Evolutionary conservation across 225 moss, liverwort and hornwort genomes (phyloP).

Genomic region (Sphagnum tenellum): DNA sequence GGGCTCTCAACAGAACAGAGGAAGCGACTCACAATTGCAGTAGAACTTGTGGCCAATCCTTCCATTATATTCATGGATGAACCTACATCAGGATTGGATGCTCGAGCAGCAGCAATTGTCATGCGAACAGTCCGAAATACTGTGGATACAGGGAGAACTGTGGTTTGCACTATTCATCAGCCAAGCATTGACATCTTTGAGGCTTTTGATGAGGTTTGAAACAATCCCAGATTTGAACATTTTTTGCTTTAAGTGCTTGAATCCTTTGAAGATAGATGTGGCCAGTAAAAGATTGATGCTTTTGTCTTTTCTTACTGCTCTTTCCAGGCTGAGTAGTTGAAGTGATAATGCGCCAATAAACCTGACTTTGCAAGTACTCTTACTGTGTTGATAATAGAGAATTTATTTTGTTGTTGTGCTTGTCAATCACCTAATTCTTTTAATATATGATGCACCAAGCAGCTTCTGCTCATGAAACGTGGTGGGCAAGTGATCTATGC

Average conservation of each 20-base stretch:
- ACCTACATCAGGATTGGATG: constrained; percentile 92
- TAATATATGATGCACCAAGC: constrained; percentile 1
- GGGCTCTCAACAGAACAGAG: constrained; percentile 94
- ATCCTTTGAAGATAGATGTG: too few relatives aligned
- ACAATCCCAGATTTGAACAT: too few relatives aligned
- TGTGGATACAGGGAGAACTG: constrained; percentile 91
- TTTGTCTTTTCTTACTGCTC: too few relatives aligned
- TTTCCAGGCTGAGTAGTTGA: too few relatives aligned
- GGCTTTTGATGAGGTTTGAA: constrained; percentile 81
- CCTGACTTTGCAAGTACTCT: too few relatives aligned
- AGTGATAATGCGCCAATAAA: too few relatives aligned
- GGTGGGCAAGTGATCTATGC: constrained; percentile 52
- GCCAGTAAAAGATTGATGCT: too few relatives aligned
- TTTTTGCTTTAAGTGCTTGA: too few relatives aligned
- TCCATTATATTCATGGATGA: constrained; percentile 98
- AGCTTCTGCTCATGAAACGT: constrained; percentile 48
- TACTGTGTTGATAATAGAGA: too few relatives aligned
- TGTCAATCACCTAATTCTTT: too few relatives aligned
- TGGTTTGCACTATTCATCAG: constrained; percentile 95
- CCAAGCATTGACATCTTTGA: constrained; percentile 98
- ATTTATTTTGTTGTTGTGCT: too few relatives aligned
- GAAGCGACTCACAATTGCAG: constrained; percentile 85
- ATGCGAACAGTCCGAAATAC: constrained; percentile 97
- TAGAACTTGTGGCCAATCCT: constrained; percentile 88
- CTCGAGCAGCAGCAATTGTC: constrained; percentile 94